These are phyloP conservation scores for Cordyceps pruinosa DNA, from an alignment of 2,329 filamentous ascomycete species.

Conservation along the genomic window DNA sequence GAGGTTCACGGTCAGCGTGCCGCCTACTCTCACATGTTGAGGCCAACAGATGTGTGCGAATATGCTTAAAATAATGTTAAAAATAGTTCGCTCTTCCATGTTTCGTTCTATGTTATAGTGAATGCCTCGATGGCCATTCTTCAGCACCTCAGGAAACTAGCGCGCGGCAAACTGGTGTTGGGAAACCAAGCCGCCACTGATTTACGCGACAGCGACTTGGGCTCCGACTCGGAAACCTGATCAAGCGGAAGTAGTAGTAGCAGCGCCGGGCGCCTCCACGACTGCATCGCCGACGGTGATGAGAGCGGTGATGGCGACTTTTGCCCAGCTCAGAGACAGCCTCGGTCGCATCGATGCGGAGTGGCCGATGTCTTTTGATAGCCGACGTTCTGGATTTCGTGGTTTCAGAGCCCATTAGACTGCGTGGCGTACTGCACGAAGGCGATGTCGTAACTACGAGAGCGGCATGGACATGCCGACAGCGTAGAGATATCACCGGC, in stretches of 20 bases:
- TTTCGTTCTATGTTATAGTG: too few relatives aligned
- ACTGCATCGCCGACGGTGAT: neutral
- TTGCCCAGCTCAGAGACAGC: neutral
- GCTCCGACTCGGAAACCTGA: neutral
- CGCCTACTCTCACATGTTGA: too few relatives aligned
- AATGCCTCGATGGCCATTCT: too few relatives aligned
- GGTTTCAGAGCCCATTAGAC: neutral
- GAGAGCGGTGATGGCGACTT: neutral
- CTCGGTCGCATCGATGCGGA: neutral
- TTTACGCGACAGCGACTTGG: neutral
- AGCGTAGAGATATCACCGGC: too few relatives aligned
- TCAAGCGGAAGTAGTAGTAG: neutral
- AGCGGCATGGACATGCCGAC: neutral
- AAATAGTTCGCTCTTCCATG: too few relatives aligned
- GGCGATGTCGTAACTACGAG: neutral
- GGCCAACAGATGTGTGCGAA: too few relatives aligned
- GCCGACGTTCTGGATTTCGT: neutral
- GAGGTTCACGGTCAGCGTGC: too few relatives aligned
- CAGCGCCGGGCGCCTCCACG: neutral
- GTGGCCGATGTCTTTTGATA: neutral
- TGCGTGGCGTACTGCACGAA: neutral
- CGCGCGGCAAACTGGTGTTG: too few relatives aligned
- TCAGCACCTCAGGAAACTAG: too few relatives aligned
- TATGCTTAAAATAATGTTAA: too few relatives aligned
- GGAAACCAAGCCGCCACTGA: too few relatives aligned